Base-by-base conservation (phyloP, 2,329 filamentous ascomycete species). In the Furcasterigmium furcatum region DNA sequence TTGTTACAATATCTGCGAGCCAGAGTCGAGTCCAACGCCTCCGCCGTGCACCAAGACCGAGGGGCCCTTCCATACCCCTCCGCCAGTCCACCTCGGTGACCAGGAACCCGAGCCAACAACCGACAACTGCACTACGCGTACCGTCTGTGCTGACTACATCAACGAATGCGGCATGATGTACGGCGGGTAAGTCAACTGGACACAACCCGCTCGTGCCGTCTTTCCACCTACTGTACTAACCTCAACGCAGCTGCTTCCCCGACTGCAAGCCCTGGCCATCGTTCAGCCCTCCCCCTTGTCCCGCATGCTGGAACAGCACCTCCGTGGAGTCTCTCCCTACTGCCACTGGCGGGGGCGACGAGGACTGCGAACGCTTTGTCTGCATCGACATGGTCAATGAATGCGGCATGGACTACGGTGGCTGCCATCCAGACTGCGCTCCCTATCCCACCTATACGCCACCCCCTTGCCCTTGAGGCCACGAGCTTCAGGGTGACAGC, bases 71-170 rank as follows among this genome's bases (percentile, higher is more conserved):
- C 13, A 50, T 46, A 47, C 47, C 47, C 19, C 45, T 45, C 10
- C 50, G 49, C 43, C 40, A 43, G 35, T 30, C 36, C 2, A 39
- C 40, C 21, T 38, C 44, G n/a, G 25, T 27, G 21, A 41, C 41
- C 41, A 14, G 14, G 10, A 30, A 10, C 19, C 36, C 40, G n/a
- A n/a, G n/a, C n/a, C n/a, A n/a, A n/a, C n/a, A n/a, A n/a, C n/a
- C n/a, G n/a, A 52, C 22, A 44, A 56, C 42, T 64, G 61, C 47
- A 52, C 41, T 24, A 53, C 49, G 4, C 55, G 54, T 4, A 61
- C 44, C 14, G 39, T 54, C 16, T 63, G 52, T 35, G 42, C 44
- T 8, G 52, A 55, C 41, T 49, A 48, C 27, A 44, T 53, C 24
- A 45, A 55, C 35, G 47, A 49, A 3, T 53, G 52, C 29, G 48